Percentiles rank a stretch among this genome's conserved stretches.
Conservation (phyloP, 1,284 basidiomycete genomes). For the Cystobasidiaceae sp. region DNA sequence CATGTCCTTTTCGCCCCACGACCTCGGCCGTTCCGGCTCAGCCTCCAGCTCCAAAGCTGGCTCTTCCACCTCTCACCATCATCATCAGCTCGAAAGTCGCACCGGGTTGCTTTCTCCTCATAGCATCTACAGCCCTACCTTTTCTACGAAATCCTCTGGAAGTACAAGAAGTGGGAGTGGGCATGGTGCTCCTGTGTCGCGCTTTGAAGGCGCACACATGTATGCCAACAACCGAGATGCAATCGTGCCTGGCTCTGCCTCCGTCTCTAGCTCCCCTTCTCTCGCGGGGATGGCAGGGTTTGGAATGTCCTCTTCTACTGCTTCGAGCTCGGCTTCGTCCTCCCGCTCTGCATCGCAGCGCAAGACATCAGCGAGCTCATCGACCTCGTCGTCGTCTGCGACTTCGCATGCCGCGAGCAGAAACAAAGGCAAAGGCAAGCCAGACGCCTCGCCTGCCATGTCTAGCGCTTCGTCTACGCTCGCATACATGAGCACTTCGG, state of each 20-base stretch:
- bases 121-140: constrained; percentile 12
- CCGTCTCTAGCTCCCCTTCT: constrained; percentile 19
- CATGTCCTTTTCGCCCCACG: no score
- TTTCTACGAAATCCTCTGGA: constrained; percentile 1
- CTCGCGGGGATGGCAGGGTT: background rate
- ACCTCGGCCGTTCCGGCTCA: no score
- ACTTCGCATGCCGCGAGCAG: no score
- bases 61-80: background rate
- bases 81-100: no score
- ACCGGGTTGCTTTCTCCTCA: constrained; percentile 12
- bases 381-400: background rate
- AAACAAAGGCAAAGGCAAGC: no score
- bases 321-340: background rate
- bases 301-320: background rate
- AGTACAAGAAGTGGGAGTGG: background rate
- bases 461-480: constrained; percentile 4
- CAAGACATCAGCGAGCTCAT: background rate
- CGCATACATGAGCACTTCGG: background rate
- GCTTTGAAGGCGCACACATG: constrained; percentile 36
- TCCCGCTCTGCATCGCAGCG: background rate
- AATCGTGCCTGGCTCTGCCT: constrained; percentile 13
- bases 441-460: background rate
- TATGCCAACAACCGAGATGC: constrained; percentile 37
- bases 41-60: no score
- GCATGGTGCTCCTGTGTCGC: no score